phyloP scores from a whole-genome alignment of 2,329 filamentous ascomycete species.

The Gyromitra esculenta region DNA sequence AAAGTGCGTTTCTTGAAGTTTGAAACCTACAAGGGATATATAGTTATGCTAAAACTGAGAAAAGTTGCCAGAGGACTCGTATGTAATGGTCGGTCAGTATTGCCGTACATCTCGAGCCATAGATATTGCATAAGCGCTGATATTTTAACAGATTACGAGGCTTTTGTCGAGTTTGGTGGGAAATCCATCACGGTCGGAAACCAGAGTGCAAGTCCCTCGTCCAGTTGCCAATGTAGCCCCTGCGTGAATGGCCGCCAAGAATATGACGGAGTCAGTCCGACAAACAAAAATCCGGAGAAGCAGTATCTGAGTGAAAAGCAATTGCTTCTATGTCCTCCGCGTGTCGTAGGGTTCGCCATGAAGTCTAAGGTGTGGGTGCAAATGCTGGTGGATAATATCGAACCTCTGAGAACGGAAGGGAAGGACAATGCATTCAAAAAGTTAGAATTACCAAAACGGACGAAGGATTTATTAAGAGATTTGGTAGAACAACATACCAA shows the following conservation, averaged over 20 bases:
- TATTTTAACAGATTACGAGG: not conserved
- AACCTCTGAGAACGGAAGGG: not conserved
- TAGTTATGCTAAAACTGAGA: not conserved
- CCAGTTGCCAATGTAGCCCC: not conserved
- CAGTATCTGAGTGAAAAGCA: not conserved
- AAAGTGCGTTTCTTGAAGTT: not conserved
- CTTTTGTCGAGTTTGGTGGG: not conserved
- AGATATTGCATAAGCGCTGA: not conserved
- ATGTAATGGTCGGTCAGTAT: constrained; percentile 7
- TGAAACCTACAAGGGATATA: not conserved
- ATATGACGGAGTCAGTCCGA: not conserved
- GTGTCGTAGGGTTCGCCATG: constrained; percentile 7
- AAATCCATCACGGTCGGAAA: not conserved
- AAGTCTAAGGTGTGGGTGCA: constrained; percentile 3
- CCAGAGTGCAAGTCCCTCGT: not conserved
- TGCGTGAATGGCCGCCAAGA: constrained; percentile 3
- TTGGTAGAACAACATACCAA: constrained; percentile 3
- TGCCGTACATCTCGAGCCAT: not conserved
- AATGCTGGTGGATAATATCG: constrained; percentile 3
- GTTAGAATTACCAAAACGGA: not conserved
- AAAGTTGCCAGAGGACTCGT: constrained; percentile 5
- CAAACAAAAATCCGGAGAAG: not conserved
- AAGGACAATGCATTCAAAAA: constrained; percentile 14
- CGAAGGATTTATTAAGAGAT: not conserved
- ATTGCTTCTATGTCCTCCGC: not conserved